A percentile compares a stretch with the other conserved stretches of the same genome.
phyloP scores from a whole-genome alignment of 345 rosid genomes.

The Odontarrhena argentea region DNA sequence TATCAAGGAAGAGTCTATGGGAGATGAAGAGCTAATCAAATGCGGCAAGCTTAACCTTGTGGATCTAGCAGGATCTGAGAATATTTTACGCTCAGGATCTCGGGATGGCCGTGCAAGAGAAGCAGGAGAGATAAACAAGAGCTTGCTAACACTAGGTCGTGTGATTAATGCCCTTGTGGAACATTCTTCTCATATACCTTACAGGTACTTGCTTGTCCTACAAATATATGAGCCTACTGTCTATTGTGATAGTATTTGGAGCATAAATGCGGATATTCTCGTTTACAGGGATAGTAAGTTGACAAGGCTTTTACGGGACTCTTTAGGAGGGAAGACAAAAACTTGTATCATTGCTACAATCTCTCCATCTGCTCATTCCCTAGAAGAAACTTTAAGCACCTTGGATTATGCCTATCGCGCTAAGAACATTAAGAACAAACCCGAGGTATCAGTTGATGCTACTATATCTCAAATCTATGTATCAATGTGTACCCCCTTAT shows the following conservation, averaged over 20 bases:
- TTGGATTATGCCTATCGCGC: constrained; percentile 93
- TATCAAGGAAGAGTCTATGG: constrained; percentile 77
- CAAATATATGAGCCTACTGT: constrained; percentile 21
- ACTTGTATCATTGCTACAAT: constrained; percentile 96
- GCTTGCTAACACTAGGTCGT: constrained; percentile 92
- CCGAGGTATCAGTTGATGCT: constrained; percentile 63
- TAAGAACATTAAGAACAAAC: constrained; percentile 88
- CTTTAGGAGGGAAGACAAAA: constrained; percentile 94
- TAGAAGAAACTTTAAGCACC: constrained; percentile 95
- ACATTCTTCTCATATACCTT: constrained; percentile 95
- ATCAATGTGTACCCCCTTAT: neutral
- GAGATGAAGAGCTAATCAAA: constrained; percentile 88
- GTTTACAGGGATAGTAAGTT: constrained; percentile 84
- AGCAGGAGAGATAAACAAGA: constrained; percentile 97
- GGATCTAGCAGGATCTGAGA: constrained; percentile 98
- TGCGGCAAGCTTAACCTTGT: constrained; percentile 98
- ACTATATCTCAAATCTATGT: neutral
- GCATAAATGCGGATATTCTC: constrained; percentile 1
- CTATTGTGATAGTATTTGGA: neutral
- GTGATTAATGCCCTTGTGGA: constrained; percentile 97
- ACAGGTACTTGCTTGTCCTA: constrained; percentile 53
- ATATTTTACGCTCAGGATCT: constrained; percentile 85
- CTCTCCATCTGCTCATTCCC: constrained; percentile 80
- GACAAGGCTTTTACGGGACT: constrained; percentile 91
- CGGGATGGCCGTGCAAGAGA: constrained; percentile 96